Evolutionary conservation across 495 filamentous ascomycete species (phyloP).

Genomic region (Lophiostoma macrostomum): DNA sequence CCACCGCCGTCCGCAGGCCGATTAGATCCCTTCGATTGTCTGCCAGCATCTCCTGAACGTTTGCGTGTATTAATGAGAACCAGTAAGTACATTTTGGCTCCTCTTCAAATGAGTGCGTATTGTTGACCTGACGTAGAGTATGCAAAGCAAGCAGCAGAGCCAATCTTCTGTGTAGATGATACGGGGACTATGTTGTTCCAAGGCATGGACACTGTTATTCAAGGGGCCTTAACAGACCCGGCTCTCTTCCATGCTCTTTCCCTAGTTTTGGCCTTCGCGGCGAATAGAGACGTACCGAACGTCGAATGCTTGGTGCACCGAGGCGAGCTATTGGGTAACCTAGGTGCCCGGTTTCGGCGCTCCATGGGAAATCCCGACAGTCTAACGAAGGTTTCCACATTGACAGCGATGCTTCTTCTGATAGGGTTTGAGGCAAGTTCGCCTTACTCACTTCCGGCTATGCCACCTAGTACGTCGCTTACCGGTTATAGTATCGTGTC

Average conservation of each 20-base stretch:
- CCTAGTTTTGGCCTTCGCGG: slow-evolving; percentile 2
- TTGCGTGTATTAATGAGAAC: slow-evolving; percentile 1
- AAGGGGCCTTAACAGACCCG: slow-evolving; percentile 11
- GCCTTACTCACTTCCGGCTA: neutral
- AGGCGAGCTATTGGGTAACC: neutral
- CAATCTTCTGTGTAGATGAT: slow-evolving; percentile 4
- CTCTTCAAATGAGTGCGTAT: neutral
- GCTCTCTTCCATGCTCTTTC: slow-evolving; percentile 17
- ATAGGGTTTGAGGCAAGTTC: slow-evolving; percentile 16
- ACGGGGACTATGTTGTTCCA: slow-evolving; percentile 3
- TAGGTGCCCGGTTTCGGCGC: neutral
- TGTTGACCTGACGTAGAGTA: neutral
- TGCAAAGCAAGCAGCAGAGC: slow-evolving; percentile 1
- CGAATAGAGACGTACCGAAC: slow-evolving; percentile 1
- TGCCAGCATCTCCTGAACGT: slow-evolving; percentile 1
- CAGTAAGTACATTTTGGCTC: neutral
- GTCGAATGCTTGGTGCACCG: slow-evolving; percentile 8
- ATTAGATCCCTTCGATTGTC: slow-evolving; percentile 11
- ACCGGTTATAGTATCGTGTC: slow-evolving; percentile 11
- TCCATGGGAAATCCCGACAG: no score
- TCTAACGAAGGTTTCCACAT: neutral
- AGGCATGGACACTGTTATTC: slow-evolving; percentile 15
- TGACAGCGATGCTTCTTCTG: slow-evolving; percentile 14
- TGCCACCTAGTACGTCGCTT: neutral
- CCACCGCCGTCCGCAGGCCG: neutral